Base-by-base conservation (phyloP, 106 monocot species). In the Dendrobium nobile region DNA sequence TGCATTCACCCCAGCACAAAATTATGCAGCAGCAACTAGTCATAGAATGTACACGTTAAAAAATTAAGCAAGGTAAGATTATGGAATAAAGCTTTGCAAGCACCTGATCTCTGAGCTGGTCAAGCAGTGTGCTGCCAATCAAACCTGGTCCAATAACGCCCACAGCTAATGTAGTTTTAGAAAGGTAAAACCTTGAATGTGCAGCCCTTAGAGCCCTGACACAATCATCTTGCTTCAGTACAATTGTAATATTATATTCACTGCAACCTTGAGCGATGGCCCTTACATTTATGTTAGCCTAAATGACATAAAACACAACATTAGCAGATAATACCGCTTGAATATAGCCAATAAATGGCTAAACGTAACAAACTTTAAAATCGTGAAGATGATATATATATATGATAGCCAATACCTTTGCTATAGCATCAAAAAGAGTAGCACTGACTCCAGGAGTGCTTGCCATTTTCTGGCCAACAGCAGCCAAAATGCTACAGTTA, bases 221-320 rank as follows among this genome's bases (percentile, higher is more conserved):
- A 65, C 95, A 91, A 82, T 99, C 95, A 73, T 95, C 90, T 84
- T 93, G 91, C 81, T 95, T 95, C 67, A 99, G 48, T 4, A 99
- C 98, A 55, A 99, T 88, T 61, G 98, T 99, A 47, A 99, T 93
- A 81, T 99, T 99, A 87, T 99, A 99, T 77, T 99, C 98, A 51
- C 95, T 92, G 85, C 95, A 95, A 68, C 98, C 98, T 91, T 99
- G 98, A 77, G 98, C 92, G 87, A 99, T 99, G 54, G 98, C 98
- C 68, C 98, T 89, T 79, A 99, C 87, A 85, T 99, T 99, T 77
- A 95, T 88, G 79, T 91, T 95, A 73, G 95, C 95, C 98, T 95
- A 84, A 44, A 82, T 27, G 31, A 82, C 59, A 84, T 81, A 75
- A 58, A 45, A 33, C 47, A 27, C 47, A 82, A 77, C 6, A 83